Base-by-base conservation (phyloP, 2,329 filamentous ascomycete genomes). In the Penicillium sp. region DNA sequence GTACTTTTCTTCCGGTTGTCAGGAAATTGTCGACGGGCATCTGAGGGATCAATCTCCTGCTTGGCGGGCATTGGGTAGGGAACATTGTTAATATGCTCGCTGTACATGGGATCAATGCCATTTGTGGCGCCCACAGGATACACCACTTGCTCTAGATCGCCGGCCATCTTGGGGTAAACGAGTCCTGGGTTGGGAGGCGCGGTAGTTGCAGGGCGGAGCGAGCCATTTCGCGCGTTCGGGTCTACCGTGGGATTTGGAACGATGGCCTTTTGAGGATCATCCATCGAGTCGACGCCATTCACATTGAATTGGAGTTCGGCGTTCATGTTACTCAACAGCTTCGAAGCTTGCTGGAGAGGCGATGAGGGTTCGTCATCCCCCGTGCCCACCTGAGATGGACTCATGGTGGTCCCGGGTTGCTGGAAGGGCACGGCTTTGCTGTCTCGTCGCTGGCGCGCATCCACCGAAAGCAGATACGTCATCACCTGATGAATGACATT, bases 81-180 rank as follows among this genome's bases (percentile, higher is more conserved):
- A 52, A 97, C 95, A 70, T 96, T 96, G 76, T 93, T 86, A 68
- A 97, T 91, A 68, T 97, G 91, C 65, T 97, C 92, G 63, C 90
- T 88, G 69, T 93, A 92, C 81, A 96, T 94, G 1, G 93, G 92
- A 68, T 97, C 92, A 61, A 97, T 97, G 49, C 92, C 92, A 61
- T 95, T 90, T 0, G 88, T 94, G 61, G 91, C 86, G 16, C 92
- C 92, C 14, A 96, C 91, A 0, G 93, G 92, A 69, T 97, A 97
- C 9, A 97, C 91, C 50, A 95, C 83, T 59, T 81, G 82, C 57
- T 89, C 86, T 41, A 88, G 71, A 51, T 88, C 85, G 13, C 78
- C 78, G 36, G 80, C 71, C 56, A 78, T 74, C 55, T 80, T 78
- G 23, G 73, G 64, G 61, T 74, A 81, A 5, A 79, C 79, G 67